Evolutionary conservation across 257 asterid genomes (phyloP), one percentile per base, ranked within the genome.

Genomic region (Solanum pinnatisectum): DNA sequence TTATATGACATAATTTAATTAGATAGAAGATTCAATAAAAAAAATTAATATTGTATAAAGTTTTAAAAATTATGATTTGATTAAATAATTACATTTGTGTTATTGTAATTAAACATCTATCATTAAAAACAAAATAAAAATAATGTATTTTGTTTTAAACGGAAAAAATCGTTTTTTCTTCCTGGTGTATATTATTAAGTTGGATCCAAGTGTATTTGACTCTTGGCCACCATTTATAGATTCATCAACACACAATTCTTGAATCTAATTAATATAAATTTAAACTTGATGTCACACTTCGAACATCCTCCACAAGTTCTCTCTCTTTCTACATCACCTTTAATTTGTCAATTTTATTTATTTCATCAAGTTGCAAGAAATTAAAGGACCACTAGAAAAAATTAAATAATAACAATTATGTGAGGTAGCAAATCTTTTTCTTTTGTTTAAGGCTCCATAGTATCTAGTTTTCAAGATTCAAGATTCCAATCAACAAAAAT

Each of bases 161-260:
- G 1, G 5, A 2, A 27, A 30, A 68, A 27, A 0, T 6, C 0
- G 0, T 3, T 42, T 18, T 25, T 2, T 15, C 65, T 1, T 14
- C 4, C 4, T 15, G 39, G 4, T 14, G 18, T 42, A 25, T 77
- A n/a, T 78, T 72, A 72, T 77, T 7, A 8, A 79, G 37, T 27
- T 79, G 67, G 39, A 42, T 44, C 14, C 85, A 79, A 15, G 33
- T 79, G 3, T 27, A 68, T 12, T 79, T 81, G 85, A 32, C 68
- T 15, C 37, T 22, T 79, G 60, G 14, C 84, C 63, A 40, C 37
- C 60, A 12, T 70, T 7, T 15, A 11, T 23, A 39, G 8, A 42
- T 79, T n/a, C 18, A 79, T 25, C 30, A 5, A 81, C 40, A 81
- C 42, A 44, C 30, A 4, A 22, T 18, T 44, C 11, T 30, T 46